phyloP scores from a whole-genome alignment of 257 asterid genomes.

The Rehmannia glutinosa region DNA sequence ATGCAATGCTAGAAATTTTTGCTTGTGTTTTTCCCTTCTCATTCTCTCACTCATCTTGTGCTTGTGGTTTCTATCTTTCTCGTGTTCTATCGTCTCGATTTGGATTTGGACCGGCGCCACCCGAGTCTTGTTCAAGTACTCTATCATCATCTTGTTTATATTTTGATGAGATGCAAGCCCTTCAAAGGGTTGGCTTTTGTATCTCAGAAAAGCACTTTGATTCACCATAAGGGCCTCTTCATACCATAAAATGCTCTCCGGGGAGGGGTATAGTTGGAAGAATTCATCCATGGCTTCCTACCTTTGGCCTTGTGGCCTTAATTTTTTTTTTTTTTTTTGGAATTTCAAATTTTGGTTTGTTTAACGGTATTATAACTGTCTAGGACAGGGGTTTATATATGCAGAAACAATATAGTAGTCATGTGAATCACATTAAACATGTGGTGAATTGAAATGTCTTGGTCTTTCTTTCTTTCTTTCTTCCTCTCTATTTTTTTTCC shows the following conservation, averaged over 20 bases:
- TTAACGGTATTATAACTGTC: not conserved
- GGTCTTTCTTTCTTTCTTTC: not conserved
- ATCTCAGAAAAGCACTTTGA: conserved; percentile 33
- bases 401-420: not conserved
- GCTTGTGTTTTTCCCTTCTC: conserved; percentile 46
- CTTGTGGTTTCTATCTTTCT: conserved; percentile 24
- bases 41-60: conserved; percentile 47
- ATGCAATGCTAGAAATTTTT: conserved; percentile 30
- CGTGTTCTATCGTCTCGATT: conserved; percentile 5
- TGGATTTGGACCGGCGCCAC: not conserved
- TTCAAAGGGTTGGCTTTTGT: not conserved
- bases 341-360: not conserved
- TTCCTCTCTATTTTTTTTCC: too few relatives aligned
- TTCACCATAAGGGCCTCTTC: conserved; percentile 15
- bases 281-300: conserved; percentile 31
- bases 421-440: not conserved
- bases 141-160: conserved; percentile 38
- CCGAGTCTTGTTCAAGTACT: conserved; percentile 35
- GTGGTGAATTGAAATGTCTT: not conserved
- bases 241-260: conserved; percentile 12
- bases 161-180: conserved; percentile 21
- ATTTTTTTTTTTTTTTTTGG: too few relatives aligned
- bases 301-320: too few relatives aligned
- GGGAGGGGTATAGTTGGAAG: conserved; percentile 1
- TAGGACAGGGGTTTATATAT: not conserved